Conservation (phyloP, 371 early-diverging fungal genomes). For the Lichtheimia hyalospora region DNA sequence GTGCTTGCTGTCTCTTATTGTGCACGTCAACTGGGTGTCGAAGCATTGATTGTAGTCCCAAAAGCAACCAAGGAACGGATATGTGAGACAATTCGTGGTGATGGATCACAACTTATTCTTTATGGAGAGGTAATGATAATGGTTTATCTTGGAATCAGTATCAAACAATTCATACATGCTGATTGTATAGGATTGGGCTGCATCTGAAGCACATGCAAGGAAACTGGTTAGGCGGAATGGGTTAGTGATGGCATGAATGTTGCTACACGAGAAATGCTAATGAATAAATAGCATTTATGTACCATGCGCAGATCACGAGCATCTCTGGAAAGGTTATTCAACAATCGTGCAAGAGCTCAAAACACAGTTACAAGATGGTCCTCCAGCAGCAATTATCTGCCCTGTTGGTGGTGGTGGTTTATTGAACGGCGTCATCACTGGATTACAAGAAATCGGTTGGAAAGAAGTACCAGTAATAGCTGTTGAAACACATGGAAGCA, state of each 20-base stretch:
- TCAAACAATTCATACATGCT: not conserved
- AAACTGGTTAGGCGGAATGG: conserved; percentile 51
- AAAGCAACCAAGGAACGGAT: conserved; percentile 47
- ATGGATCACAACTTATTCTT: conserved; percentile 61
- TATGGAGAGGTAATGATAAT: conserved; percentile 41
- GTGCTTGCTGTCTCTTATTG: conserved; percentile 72
- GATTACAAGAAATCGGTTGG: conserved; percentile 63
- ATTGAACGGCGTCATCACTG: conserved; percentile 67
- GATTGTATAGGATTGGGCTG: conserved; percentile 46
- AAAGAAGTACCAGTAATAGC: conserved; percentile 68
- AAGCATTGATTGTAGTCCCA: conserved; percentile 63
- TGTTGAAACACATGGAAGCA: conserved; percentile 74
- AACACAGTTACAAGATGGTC: conserved; percentile 53
- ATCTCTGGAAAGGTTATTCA: conserved; percentile 64
- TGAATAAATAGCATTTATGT: conserved; percentile 51
- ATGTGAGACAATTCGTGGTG: conserved; percentile 56
- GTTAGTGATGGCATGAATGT: conserved; percentile 25
- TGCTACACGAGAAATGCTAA: not conserved
- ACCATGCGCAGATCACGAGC: conserved; percentile 63
- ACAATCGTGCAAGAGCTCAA: conserved; percentile 67
- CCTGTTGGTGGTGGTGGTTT: conserved; percentile 75
- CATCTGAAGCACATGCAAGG: conserved; percentile 54
- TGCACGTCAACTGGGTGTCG: conserved; percentile 60
- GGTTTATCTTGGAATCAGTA: no score
- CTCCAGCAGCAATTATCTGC: conserved; percentile 68